Evolutionary conservation across 352 stramenopile genomes (phyloP).

Genomic region (Globisporangium polare): DNA sequence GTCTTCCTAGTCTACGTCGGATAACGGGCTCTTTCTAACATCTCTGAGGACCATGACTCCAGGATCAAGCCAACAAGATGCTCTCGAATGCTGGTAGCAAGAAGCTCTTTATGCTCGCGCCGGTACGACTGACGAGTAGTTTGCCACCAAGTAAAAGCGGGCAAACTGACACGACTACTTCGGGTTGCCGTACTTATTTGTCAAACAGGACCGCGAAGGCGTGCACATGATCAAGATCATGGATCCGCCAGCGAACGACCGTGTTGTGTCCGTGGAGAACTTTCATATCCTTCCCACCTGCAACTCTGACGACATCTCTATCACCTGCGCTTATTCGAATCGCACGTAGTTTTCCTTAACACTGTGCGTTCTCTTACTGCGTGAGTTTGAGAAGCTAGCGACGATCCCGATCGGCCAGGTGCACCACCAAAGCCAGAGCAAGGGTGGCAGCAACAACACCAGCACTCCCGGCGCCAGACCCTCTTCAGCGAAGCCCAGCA

Average conservation of each 20-base stretch:
- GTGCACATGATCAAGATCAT: constrained; percentile 64
- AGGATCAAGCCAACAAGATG: constrained; percentile 82
- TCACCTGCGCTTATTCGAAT: neutral
- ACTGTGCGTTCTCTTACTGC: constrained; percentile 30
- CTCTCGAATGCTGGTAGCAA: constrained; percentile 33
- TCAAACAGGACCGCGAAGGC: constrained; percentile 51
- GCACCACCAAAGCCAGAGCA: constrained; percentile 11
- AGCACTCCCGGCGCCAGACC: neutral
- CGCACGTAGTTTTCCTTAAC: no score
- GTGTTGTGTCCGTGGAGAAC: constrained; percentile 61
- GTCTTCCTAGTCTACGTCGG: no score
- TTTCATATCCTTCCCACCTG: constrained; percentile 59
- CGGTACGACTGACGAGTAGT: constrained; percentile 21
- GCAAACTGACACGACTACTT: neutral
- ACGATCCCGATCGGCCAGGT: constrained; percentile 56
- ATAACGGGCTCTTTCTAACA: neutral
- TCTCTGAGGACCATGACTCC: neutral
- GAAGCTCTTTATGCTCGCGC: constrained; percentile 41
- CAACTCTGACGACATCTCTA: constrained; percentile 4
- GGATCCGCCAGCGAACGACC: constrained; percentile 34
- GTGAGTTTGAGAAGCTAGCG: constrained; percentile 69
- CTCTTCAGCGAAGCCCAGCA: constrained; percentile 4
- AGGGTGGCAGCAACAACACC: neutral
- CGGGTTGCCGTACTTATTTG: neutral
- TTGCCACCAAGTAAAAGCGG: neutral